Conservation (phyloP, 2,329 filamentous ascomycete genomes). For the Calycina marina region DNA sequence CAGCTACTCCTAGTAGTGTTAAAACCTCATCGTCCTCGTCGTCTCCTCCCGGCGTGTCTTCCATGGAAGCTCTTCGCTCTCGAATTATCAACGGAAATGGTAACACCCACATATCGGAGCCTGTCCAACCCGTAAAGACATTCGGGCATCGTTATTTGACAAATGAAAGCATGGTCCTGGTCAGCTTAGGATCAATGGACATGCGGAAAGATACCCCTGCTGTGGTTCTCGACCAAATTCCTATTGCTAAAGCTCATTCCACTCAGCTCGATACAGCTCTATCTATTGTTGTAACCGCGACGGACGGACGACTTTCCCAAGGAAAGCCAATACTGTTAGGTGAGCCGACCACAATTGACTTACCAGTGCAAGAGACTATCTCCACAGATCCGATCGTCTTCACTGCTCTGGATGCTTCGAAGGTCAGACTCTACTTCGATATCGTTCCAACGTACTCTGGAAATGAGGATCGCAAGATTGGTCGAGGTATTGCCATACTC, state of each 20-base stretch:
- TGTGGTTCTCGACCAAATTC: constrained; percentile 78
- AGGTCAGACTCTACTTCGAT: constrained; percentile 85
- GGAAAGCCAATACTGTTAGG: constrained; percentile 30
- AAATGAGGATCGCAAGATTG: constrained; percentile 75
- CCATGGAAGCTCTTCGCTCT: constrained; percentile 45
- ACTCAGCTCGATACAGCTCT: constrained; percentile 91
- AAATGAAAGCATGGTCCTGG: constrained; percentile 75
- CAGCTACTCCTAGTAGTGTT: constrained; percentile 4
- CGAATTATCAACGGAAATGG: constrained; percentile 22
- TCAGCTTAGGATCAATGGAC: constrained; percentile 92
- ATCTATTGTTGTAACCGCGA: constrained; percentile 79
- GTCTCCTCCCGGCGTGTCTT: constrained; percentile 28
- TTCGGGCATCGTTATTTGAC: constrained; percentile 94
- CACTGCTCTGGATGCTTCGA: constrained; percentile 58
- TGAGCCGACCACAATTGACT: constrained; percentile 77
- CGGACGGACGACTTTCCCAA: constrained; percentile 45
- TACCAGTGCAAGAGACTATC: constrained; percentile 88
- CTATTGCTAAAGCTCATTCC: constrained; percentile 72
- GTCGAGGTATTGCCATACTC: constrained; percentile 75
- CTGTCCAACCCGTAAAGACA: constrained; percentile 72
- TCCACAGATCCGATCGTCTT: constrained; percentile 90
- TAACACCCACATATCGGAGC: constrained; percentile 27
- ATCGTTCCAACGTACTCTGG: constrained; percentile 92
- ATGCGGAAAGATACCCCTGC: constrained; percentile 67
- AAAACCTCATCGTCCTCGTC: constrained; percentile 30